Evolutionary conservation across 257 asterid genomes (phyloP).

Genomic region (Salvia miltiorrhiza): DNA sequence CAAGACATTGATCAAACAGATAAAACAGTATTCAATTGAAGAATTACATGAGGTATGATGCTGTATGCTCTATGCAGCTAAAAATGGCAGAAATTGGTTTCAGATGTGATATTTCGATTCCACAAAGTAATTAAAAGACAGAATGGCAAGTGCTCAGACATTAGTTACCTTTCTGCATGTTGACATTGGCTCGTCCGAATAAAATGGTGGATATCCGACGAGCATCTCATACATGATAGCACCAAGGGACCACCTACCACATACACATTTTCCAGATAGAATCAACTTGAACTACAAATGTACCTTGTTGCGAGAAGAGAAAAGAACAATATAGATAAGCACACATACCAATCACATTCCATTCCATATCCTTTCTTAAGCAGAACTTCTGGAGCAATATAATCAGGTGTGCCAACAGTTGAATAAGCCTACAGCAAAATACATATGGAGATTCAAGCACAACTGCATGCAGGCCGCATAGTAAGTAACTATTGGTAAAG

Average conservation of each 20-base stretch:
- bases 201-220: conserved; percentile 93
- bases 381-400: conserved; percentile 95
- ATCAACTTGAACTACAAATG: conserved; percentile 1
- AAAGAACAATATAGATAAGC: conserved; percentile 14
- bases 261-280: conserved; percentile 9
- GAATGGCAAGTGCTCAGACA: not conserved
- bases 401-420: conserved; percentile 99
- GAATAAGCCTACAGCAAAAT: conserved; percentile 75
- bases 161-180: conserved; percentile 80
- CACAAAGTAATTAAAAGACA: not conserved
- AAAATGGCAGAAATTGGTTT: not conserved
- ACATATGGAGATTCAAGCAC: conserved; percentile 2
- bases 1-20: conserved; percentile 7
- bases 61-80: not conserved
- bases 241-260: conserved; percentile 92
- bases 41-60: not conserved
- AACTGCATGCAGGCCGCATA: not conserved
- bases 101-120: not conserved
- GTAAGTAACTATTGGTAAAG: not conserved
- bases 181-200: conserved; percentile 89
- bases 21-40: conserved; percentile 3
- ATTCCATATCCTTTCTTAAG: conserved; percentile 94
- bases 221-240: conserved; percentile 97
- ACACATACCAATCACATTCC: conserved; percentile 95
- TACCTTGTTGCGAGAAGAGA: conserved; percentile 10